Conservation (phyloP, 1,284 basidiomycete genomes). For the Gomphus sp. region DNA sequence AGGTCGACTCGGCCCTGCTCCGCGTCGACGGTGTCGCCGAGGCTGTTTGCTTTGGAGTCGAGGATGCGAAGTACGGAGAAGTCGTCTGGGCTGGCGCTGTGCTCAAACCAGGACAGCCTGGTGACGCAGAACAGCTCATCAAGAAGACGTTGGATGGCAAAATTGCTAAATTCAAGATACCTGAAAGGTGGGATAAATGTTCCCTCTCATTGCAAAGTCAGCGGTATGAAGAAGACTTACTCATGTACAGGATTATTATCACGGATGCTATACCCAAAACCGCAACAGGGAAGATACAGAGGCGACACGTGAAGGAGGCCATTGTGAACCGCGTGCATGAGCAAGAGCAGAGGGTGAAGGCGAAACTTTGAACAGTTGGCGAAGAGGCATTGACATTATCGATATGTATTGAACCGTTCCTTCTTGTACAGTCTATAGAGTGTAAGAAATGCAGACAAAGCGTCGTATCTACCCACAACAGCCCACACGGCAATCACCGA, state of each 20-base stretch:
- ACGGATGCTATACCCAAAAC: slow-evolving; percentile 22
- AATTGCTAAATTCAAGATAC: slow-evolving; percentile 22
- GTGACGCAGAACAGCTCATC: slow-evolving; percentile 13
- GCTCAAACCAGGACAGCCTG: slow-evolving; percentile 11
- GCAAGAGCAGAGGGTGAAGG: slow-evolving; percentile 12
- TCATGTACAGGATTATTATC: slow-evolving; percentile 16
- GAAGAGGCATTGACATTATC: not conserved
- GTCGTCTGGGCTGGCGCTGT: slow-evolving; percentile 23
- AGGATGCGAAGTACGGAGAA: slow-evolving; percentile 23
- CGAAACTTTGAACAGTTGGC: slow-evolving; percentile 12
- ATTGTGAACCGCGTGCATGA: slow-evolving; percentile 17
- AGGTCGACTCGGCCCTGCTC: slow-evolving; percentile 41
- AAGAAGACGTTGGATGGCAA: slow-evolving; percentile 17
- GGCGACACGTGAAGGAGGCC: slow-evolving; percentile 20
- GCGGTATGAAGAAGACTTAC: not conserved
- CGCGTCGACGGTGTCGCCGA: slow-evolving; percentile 38
- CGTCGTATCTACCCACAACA: too few species aligned
- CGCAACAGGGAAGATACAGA: slow-evolving; percentile 23
- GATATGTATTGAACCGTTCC: not conserved
- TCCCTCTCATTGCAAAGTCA: not conserved
- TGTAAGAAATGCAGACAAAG: too few species aligned
- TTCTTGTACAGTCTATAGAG: too few species aligned
- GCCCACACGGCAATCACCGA: too few species aligned
- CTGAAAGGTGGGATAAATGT: slow-evolving; percentile 13
- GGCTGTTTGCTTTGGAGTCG: slow-evolving; percentile 29